A percentile compares a stretch with the other conserved stretches of the same genome.
phyloP scores from a whole-genome alignment of 345 rosid species.

The Lagerstroemia speciosa region DNA sequence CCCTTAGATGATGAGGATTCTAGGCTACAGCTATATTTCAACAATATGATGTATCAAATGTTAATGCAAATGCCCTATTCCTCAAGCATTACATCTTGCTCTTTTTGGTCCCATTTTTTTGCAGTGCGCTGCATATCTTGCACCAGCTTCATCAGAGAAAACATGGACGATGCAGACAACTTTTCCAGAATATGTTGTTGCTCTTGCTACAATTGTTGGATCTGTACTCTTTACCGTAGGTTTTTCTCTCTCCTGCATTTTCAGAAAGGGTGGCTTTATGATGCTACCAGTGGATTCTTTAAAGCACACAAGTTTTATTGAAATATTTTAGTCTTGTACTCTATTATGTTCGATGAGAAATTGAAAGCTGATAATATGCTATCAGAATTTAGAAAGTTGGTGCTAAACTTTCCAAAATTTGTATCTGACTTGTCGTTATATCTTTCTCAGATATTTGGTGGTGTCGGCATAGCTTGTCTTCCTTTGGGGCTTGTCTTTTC shows the following conservation, averaged over 20 bases:
- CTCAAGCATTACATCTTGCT: conserved; percentile 3
- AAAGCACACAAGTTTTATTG: not conserved
- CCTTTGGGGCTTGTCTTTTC: conserved; percentile 93
- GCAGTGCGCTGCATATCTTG: conserved; percentile 80
- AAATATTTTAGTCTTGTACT: not conserved
- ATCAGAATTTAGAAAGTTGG: not conserved
- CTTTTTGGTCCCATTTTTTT: conserved; percentile 10
- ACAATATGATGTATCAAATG: not conserved
- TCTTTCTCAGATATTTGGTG: conserved; percentile 77
- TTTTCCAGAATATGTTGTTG: conserved; percentile 97
- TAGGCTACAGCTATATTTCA: not conserved
- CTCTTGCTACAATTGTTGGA: conserved; percentile 93
- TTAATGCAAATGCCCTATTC: not conserved
- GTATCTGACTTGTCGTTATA: not conserved
- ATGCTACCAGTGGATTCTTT: not conserved
- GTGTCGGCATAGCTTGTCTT: conserved; percentile 92
- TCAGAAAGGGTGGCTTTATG: not conserved
- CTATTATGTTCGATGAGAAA: not conserved
- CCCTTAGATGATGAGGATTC: not conserved
- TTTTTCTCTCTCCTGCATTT: not conserved
- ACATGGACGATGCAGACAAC: conserved; percentile 94
- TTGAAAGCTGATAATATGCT: not conserved
- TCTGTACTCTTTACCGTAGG: conserved; percentile 91
- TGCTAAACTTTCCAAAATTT: not conserved
- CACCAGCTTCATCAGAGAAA: conserved; percentile 70